phyloP scores from a whole-genome alignment of 345 rosid genomes.

The Boechera retrofracta region DNA sequence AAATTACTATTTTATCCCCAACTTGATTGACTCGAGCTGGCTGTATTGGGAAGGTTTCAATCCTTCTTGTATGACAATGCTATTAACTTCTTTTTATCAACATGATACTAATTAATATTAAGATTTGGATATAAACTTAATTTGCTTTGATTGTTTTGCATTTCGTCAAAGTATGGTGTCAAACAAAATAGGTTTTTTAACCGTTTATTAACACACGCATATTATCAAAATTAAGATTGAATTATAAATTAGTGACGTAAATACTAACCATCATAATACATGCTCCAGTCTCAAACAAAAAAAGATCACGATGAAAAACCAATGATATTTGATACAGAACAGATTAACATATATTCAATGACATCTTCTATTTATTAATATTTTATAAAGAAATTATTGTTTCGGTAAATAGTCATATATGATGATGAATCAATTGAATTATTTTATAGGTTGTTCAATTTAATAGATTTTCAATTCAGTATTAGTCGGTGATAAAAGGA shows the following conservation, averaged over 20 bases:
- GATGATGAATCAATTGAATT: neutral
- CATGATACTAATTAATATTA: neutral
- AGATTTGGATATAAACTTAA: neutral
- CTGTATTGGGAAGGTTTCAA: constrained; percentile 20
- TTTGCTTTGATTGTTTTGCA: neutral
- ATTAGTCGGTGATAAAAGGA: neutral
- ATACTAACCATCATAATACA: too few species aligned
- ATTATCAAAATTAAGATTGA: too few species aligned
- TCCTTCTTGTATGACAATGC: constrained; percentile 3
- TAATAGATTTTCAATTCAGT: neutral
- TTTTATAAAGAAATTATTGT: too few species aligned
- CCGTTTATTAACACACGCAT: too few species aligned
- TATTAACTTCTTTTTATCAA: neutral
- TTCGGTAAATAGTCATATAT: neutral
- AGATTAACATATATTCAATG: too few species aligned
- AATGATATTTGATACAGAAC: neutral
- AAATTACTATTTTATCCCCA: constrained; percentile 14
- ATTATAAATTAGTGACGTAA: too few species aligned
- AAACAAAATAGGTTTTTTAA: neutral
- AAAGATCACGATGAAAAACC: too few species aligned
- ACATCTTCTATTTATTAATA: too few species aligned
- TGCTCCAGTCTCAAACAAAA: neutral
- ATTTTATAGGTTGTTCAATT: neutral
- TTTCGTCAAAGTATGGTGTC: neutral
- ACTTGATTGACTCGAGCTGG: constrained; percentile 28